phyloP scores from a whole-genome alignment of 2,329 filamentous ascomycete genomes.

The Triangularia setosa region DNA sequence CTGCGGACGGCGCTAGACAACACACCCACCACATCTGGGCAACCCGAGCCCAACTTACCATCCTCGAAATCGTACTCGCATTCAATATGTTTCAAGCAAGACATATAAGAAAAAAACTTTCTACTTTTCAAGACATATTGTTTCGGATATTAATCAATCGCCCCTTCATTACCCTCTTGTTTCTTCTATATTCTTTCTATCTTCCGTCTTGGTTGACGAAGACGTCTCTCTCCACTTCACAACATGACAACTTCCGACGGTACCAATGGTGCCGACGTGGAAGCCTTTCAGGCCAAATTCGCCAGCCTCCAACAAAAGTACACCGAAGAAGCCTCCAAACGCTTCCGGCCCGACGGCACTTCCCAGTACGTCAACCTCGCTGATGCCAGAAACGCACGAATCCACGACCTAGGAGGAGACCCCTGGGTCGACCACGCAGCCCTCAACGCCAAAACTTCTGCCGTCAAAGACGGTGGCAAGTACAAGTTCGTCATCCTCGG shows the following conservation, averaged over 20 bases:
- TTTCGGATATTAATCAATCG: not conserved
- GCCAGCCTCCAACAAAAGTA: slow-evolving; percentile 31
- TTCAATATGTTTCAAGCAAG: not conserved
- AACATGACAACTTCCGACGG: not conserved
- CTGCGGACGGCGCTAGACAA: not conserved
- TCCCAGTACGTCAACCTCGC: slow-evolving; percentile 33
- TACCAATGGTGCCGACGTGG: not conserved
- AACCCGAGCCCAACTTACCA: not conserved
- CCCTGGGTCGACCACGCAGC: slow-evolving; percentile 35
- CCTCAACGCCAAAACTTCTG: slow-evolving; percentile 26
- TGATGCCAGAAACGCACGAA: slow-evolving; percentile 19
- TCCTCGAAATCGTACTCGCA: not conserved
- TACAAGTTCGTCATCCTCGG: slow-evolving; percentile 34
- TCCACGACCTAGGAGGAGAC: slow-evolving; percentile 30
- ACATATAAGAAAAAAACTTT: not conserved
- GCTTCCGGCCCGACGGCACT: slow-evolving; percentile 31
- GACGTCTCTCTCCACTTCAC: not conserved
- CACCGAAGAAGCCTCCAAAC: slow-evolving; percentile 33
- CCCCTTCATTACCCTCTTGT: not conserved
- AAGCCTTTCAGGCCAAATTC: slow-evolving; percentile 9
- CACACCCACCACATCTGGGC: not conserved
- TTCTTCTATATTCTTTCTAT: not conserved
- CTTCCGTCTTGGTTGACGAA: not conserved
- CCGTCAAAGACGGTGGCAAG: slow-evolving; percentile 28
- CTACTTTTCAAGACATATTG: not conserved